Conservation (phyloP, 129 eudicot species). For the Artemisia annua region DNA sequence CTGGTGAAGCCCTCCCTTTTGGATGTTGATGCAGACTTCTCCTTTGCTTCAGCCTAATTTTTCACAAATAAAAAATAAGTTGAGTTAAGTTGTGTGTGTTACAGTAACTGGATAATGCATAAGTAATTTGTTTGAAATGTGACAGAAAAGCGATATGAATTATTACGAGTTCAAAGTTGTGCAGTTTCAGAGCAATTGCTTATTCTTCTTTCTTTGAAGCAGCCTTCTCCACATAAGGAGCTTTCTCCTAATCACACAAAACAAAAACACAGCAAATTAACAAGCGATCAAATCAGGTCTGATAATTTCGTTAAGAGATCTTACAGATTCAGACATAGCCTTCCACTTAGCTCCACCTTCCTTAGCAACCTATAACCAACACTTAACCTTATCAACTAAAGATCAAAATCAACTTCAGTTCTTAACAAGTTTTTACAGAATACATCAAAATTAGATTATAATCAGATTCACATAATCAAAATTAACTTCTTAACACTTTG, state of each 20-base stretch:
- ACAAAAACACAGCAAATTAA: neutral
- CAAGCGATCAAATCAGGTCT: neutral
- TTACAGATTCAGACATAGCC: constrained; percentile 45
- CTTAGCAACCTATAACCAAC: constrained; percentile 4
- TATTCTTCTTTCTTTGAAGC: constrained; percentile 44
- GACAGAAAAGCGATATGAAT: neutral
- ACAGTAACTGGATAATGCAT: neutral
- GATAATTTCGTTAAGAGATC: constrained; percentile 25
- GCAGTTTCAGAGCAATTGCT: constrained; percentile 37
- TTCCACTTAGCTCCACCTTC: constrained; percentile 44
- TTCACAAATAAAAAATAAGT: neutral
- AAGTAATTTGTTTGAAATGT: neutral
- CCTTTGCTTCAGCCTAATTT: constrained; percentile 26
- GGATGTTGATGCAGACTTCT: constrained; percentile 32
- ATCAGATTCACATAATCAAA: neutral
- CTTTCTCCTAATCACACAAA: constrained; percentile 42
- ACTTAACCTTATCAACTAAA: neutral
- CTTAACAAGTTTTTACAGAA: constrained; percentile 4
- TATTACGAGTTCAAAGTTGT: constrained; percentile 35
- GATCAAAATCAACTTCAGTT: neutral
- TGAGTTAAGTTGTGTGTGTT: neutral
- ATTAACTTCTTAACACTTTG: constrained; percentile 7
- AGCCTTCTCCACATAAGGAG: constrained; percentile 51
- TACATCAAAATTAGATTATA: neutral
- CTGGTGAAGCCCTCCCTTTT: too few species aligned